Percentiles rank a stretch among this genome's conserved stretches.
These are phyloP conservation scores for Liquidambar formosana DNA, from an alignment of 164 flowering plant species.

Conservation along the genomic window DNA sequence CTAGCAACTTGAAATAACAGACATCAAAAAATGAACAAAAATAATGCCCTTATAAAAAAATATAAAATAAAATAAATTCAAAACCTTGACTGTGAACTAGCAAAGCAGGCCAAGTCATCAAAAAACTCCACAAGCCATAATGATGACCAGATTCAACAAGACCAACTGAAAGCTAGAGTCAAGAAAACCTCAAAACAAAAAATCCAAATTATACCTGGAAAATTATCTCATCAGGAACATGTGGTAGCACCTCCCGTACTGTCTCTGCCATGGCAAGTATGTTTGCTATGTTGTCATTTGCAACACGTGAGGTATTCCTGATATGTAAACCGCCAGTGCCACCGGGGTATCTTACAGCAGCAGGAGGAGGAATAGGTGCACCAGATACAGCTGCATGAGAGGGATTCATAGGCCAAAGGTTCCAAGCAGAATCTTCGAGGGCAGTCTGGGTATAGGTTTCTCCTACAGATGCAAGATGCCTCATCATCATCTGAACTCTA, in stretches of 20 bases:
- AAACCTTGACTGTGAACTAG: too few relatives aligned
- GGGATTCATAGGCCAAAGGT: constrained; percentile 73
- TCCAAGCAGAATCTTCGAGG: constrained; percentile 85
- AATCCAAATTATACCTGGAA: constrained; percentile 59
- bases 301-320: constrained; percentile 45
- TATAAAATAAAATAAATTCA: too few relatives aligned
- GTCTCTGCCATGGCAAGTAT: constrained; percentile 91
- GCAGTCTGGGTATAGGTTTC: constrained; percentile 87
- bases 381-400: constrained; percentile 59
- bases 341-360: constrained; percentile 41
- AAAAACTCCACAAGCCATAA: too few relatives aligned
- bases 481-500: constrained; percentile 96
- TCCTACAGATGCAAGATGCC: constrained; percentile 97
- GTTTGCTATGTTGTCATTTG: constrained; percentile 56
- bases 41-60: too few relatives aligned
- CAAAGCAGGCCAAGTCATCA: too few relatives aligned
- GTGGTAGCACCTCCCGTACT: constrained; percentile 93
- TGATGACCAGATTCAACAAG: background rate
- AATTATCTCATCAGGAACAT: constrained; percentile 87
- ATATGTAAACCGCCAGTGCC: constrained; percentile 49
- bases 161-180: background rate
- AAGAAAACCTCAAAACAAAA: too few relatives aligned
- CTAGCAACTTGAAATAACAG: too few relatives aligned
- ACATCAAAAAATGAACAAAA: too few relatives aligned
- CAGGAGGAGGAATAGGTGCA: constrained; percentile 42